Percentiles rank a stretch among this genome's conserved stretches.
Conservation (phyloP, 257 asterid genomes). For the Capsicum chinense region DNA sequence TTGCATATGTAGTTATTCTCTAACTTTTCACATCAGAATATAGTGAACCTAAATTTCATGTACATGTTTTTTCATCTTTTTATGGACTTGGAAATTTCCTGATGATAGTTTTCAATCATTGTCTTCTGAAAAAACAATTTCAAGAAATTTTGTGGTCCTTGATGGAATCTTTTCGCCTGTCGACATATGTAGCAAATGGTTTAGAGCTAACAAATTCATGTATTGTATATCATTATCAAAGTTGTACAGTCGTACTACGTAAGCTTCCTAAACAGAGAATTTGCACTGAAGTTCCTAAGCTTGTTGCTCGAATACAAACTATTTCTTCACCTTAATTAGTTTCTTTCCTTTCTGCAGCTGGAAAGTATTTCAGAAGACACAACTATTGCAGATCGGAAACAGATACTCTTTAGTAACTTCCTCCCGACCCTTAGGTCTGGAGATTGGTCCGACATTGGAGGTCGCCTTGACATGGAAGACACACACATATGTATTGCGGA, state of each 20-base stretch:
- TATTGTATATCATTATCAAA: not conserved
- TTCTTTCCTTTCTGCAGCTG: slow-evolving; percentile 49
- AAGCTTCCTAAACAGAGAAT: slow-evolving; percentile 16
- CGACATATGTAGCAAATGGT: not conserved
- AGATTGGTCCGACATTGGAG: slow-evolving; percentile 86
- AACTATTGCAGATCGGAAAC: slow-evolving; percentile 48
- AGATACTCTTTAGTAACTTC: slow-evolving; percentile 46
- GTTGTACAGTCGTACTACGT: not conserved
- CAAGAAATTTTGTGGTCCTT: not conserved
- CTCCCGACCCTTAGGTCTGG: slow-evolving; percentile 76
- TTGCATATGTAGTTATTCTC: not conserved
- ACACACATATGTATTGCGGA: slow-evolving; percentile 81
- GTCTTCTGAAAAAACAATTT: not conserved
- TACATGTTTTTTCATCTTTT: not conserved
- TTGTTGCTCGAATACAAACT: not conserved
- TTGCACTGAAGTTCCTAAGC: not conserved
- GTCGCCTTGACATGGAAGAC: slow-evolving; percentile 80
- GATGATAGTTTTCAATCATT: not conserved
- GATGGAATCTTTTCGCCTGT: not conserved
- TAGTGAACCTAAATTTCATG: not conserved
- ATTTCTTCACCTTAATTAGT: not conserved
- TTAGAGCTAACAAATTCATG: not conserved
- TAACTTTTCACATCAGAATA: not conserved
- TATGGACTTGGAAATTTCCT: not conserved
- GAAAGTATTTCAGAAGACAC: slow-evolving; percentile 80